Evolutionary conservation across 257 asterid genomes (phyloP), one percentile per base, ranked within the genome.

Genomic region (Ligustrum vulgare): DNA sequence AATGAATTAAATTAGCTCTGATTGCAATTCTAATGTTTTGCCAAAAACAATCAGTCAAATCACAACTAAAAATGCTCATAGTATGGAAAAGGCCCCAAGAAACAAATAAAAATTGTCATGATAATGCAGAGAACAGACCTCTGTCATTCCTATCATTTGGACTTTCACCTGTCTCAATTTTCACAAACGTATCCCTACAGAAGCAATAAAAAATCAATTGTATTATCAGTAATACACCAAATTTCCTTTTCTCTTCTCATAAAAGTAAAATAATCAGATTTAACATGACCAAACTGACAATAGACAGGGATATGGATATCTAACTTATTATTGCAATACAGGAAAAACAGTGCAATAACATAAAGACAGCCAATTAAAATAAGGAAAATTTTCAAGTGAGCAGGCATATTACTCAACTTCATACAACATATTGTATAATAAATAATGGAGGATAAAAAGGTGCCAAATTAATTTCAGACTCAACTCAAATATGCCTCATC

Each of bases 61-160:
- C 35, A 60, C 2, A 60, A 8, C 25, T 54, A 7, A 22, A 22
- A 22, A 22, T 10, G 35, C 15, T 60, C 32, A 10, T 9, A 9
- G 16, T 25, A 60, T 60, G 35, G 67, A 60, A 25, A 23, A 58
- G 66, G 66, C 16, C 8, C 13, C 8, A 23, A 54, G 33, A 60
- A 60, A 11, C 35, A 9, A 1, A 60, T 56, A 56, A 56, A 56
- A 20, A 22, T 1, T 54, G 32, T 23, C 35, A 60, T 8, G 67
- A 60, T 60, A 43, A 79, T 60, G 74, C 68, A 79, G 80, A 67
- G 65, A 72, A 73, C 84, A 77, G 73, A 95, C 99, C 99, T 93
- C 98, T 86, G 81, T 93, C 99, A 67, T 95, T 95, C 84, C 97
- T 88, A 76, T 95, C 99, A 80, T 93, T 95, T 6, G 98, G 98